phyloP scores from a whole-genome alignment of 192 early-diverging fungal genomes.

The Coemansia sp. region DNA sequence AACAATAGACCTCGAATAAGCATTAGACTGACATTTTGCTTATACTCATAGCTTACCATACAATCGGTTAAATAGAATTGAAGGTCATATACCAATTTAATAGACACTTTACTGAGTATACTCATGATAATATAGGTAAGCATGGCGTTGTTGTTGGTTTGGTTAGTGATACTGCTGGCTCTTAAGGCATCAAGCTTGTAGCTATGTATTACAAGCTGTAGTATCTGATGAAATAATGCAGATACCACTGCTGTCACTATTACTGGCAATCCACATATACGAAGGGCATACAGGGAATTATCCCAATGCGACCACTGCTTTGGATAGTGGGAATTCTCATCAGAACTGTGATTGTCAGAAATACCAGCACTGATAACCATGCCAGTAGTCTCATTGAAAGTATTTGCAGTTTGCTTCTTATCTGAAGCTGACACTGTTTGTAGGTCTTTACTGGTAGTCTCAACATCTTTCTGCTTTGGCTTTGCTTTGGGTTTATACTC shows the following conservation, averaged over 20 bases:
- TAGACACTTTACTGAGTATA: neutral
- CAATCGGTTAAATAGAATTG: neutral
- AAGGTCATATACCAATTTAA: neutral
- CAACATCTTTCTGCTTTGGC: neutral
- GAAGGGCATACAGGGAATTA: conserved; percentile 50
- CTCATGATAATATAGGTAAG: neutral
- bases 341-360: neutral
- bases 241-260: neutral
- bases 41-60: neutral
- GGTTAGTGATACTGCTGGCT: neutral
- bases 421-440: neutral
- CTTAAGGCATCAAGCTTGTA: conserved; percentile 1
- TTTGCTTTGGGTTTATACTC: conserved; percentile 18
- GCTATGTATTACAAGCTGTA: neutral
- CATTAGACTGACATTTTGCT: neutral
- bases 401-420: neutral
- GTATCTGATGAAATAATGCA: neutral
- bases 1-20: neutral
- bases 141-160: neutral
- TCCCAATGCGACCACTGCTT: conserved; percentile 43
- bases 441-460: neutral
- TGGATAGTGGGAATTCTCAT: neutral
- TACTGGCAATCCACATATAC: neutral
- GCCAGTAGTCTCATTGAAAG: too few species aligned
- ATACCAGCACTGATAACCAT: too few species aligned